Evolutionary conservation across 2,329 filamentous ascomycete genomes (phyloP).

Genomic region (Aspergillus fructus): DNA sequence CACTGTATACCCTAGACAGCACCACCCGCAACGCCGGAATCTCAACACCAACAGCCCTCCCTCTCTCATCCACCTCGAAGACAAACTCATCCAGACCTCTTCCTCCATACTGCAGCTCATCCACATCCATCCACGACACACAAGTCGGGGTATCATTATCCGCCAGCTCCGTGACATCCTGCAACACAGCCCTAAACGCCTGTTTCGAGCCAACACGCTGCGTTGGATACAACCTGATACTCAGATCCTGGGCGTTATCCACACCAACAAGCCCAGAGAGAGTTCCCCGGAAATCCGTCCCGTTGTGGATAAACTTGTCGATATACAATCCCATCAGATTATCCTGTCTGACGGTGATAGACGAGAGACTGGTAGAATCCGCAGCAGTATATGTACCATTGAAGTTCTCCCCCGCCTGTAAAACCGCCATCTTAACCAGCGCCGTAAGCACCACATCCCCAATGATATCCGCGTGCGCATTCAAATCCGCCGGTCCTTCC

Average conservation of each 20-base stretch:
- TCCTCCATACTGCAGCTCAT: conserved; percentile 19
- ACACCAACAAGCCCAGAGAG: background rate
- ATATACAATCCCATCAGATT: conserved; percentile 1
- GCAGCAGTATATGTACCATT: background rate
- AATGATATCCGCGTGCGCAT: conserved; percentile 30
- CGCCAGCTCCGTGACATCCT: conserved; percentile 23
- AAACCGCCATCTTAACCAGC: conserved; percentile 19
- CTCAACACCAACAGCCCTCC: conserved; percentile 22
- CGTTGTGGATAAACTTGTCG: conserved; percentile 1
- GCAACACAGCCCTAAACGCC: conserved; percentile 20
- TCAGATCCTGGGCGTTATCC: background rate
- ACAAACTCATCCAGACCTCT: conserved; percentile 26
- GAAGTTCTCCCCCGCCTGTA: background rate
- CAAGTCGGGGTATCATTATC: conserved; percentile 27
- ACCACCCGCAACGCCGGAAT: background rate
- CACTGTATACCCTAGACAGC: no score
- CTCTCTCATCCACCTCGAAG: conserved; percentile 21
- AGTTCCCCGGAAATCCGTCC: conserved; percentile 2
- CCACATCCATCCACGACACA: conserved; percentile 27
- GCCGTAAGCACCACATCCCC: conserved; percentile 22
- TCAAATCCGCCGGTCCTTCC: conserved; percentile 16
- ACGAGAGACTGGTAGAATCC: background rate
- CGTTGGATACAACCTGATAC: conserved; percentile 9
- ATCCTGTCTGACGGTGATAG: background rate
- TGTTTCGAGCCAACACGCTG: conserved; percentile 9